phyloP scores from a whole-genome alignment of 2,329 filamentous ascomycete species.

The Lecanoromycetidae sp. region DNA sequence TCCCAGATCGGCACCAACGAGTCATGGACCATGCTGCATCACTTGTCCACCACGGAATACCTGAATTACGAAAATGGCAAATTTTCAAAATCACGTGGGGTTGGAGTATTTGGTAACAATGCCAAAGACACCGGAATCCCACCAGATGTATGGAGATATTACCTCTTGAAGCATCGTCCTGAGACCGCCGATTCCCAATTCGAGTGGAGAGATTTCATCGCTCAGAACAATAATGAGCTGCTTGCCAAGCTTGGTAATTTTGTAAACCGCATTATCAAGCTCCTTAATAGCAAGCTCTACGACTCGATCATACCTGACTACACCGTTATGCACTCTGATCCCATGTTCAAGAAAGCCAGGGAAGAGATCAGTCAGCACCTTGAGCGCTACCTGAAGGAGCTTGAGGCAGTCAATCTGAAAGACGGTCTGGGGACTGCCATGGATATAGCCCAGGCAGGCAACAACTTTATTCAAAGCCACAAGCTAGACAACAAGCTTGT shows the following conservation, averaged over 20 bases:
- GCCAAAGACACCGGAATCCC: conserved; percentile 76
- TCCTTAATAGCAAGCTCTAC: conserved; percentile 60
- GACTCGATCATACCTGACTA: conserved; percentile 58
- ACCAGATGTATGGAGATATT: conserved; percentile 86
- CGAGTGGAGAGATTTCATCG: conserved; percentile 74
- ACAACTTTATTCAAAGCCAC: conserved; percentile 42
- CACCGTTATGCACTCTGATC: conserved; percentile 38
- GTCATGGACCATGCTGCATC: conserved; percentile 80
- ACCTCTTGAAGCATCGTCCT: conserved; percentile 71
- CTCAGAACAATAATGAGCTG: conserved; percentile 81
- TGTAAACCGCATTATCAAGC: conserved; percentile 62
- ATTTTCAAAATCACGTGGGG: conserved; percentile 80
- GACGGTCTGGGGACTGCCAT: conserved; percentile 53
- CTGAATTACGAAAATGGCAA: conserved; percentile 82
- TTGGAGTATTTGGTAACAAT: conserved; percentile 86
- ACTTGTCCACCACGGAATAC: conserved; percentile 80
- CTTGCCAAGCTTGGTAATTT: conserved; percentile 61
- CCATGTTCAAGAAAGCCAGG: conserved; percentile 29
- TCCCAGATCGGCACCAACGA: conserved; percentile 74
- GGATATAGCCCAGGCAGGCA: conserved; percentile 52
- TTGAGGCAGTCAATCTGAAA: conserved; percentile 61
- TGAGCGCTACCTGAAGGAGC: conserved; percentile 52
- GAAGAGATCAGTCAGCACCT: conserved; percentile 55
- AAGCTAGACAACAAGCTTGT: conserved; percentile 40
- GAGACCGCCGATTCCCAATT: conserved; percentile 83